phyloP scores from a whole-genome alignment of 2,329 filamentous ascomycete species.

The Aspergillus fumigatus region DNA sequence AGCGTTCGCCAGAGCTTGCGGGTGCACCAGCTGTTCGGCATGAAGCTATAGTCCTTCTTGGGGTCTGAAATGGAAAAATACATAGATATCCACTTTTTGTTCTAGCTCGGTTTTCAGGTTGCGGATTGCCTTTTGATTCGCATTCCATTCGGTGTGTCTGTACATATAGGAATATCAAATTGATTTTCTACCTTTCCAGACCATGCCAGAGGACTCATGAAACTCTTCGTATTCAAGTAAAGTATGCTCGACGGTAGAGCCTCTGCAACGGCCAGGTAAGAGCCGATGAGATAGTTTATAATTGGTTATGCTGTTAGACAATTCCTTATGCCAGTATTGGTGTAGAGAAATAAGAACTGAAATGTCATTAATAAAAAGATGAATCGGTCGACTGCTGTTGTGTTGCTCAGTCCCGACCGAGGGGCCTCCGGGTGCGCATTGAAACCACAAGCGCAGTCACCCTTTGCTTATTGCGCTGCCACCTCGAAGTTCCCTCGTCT shows the following conservation, averaged over 20 bases:
- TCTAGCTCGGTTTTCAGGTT: background rate
- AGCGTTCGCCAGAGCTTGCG: constrained; percentile 86
- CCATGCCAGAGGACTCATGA: background rate
- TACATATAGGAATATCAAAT: background rate
- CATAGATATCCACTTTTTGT: constrained; percentile 5
- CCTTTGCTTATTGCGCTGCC: constrained; percentile 5
- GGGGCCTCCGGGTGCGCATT: constrained; percentile 7
- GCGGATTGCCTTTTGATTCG: background rate
- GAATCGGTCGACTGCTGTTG: background rate
- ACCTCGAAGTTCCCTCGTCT: constrained; percentile 5
- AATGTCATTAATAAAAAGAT: background rate
- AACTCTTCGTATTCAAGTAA: too few species aligned
- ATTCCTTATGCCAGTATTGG: too few species aligned
- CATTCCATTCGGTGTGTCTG: background rate
- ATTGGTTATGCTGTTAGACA: background rate
- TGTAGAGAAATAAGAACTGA: too few species aligned
- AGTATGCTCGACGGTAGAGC: background rate
- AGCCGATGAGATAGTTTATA: background rate
- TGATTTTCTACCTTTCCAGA: background rate
- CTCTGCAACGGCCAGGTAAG: background rate
- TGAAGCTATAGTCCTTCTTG: constrained; percentile 63
- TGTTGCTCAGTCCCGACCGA: background rate
- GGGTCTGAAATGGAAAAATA: constrained; percentile 1
- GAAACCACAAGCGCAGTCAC: constrained; percentile 9
- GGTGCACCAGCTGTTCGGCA: constrained; percentile 85